A percentile compares a stretch with the other conserved stretches of the same genome.
These are phyloP conservation scores for Neocucurbitaria cava DNA, from an alignment of 2,329 filamentous ascomycete genomes.

Conservation along the genomic window DNA sequence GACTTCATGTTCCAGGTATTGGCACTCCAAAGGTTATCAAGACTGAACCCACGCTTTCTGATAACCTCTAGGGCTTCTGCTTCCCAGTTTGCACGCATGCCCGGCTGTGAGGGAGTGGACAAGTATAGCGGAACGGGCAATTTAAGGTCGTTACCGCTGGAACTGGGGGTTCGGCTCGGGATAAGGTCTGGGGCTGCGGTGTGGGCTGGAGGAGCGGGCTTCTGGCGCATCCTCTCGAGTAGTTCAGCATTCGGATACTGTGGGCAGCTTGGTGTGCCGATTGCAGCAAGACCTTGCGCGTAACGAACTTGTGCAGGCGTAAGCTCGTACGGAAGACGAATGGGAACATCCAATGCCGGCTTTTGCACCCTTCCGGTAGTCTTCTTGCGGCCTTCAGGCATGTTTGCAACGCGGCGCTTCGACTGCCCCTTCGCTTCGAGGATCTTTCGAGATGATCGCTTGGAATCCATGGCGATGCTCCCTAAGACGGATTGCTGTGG, in stretches of 20 bases:
- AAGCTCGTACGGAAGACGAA: not conserved
- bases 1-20: constrained; percentile 18
- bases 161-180: not conserved
- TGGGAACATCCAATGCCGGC: not conserved
- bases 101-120: not conserved
- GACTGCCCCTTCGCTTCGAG: not conserved
- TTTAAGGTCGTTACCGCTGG: not conserved
- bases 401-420: not conserved
- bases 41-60: not conserved
- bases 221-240: not conserved
- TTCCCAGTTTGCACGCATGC: constrained; percentile 1
- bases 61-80: constrained; percentile 1
- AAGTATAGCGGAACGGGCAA: not conserved
- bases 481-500: no score
- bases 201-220: not conserved
- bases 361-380: not conserved
- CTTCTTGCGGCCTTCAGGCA: not conserved
- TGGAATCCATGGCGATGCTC: no score
- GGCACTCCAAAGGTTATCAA: not conserved
- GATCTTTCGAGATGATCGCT: no score
- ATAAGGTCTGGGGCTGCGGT: not conserved
- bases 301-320: not conserved
- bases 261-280: not conserved
- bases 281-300: not conserved
- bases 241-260: not conserved